Percentiles rank a stretch among this genome's conserved stretches.
These are phyloP conservation scores for Cercis canadensis DNA, from an alignment of 306 rosid species.

Conservation along the genomic window DNA sequence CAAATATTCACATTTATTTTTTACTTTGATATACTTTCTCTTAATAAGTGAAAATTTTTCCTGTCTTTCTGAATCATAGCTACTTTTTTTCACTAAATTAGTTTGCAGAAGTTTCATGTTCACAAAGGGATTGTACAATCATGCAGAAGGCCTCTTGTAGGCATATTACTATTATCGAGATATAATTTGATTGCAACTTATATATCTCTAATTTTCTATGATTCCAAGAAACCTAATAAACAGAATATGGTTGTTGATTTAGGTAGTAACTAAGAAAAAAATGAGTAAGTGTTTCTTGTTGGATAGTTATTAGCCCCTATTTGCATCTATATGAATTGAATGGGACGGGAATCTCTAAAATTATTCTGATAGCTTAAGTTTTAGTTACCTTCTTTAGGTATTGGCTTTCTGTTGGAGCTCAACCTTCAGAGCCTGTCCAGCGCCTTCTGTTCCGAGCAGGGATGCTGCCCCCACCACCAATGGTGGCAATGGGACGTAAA, in stretches of 20 bases:
- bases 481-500: conserved; percentile 84
- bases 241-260: not conserved
- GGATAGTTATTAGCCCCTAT: not conserved
- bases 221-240: not conserved
- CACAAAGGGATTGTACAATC: not conserved
- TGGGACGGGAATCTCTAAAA: conserved; percentile 16
- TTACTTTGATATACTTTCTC: not conserved
- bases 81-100: not conserved
- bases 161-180: not conserved
- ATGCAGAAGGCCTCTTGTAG: conserved; percentile 1
- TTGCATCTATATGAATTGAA: conserved; percentile 19
- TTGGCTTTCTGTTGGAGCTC: conserved; percentile 98
- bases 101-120: not conserved
- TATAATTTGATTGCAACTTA: not conserved
- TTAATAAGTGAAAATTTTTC: not conserved
- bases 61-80: not conserved
- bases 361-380: not conserved
- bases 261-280: not conserved
- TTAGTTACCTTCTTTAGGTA: conserved; percentile 56
- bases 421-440: conserved; percentile 89
- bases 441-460: conserved; percentile 87
- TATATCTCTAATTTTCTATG: no score
- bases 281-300: not conserved
- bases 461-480: conserved; percentile 84
- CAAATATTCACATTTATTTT: conserved; percentile 2